phyloP scores from a whole-genome alignment of 352 stramenopile genomes.

The Globisporangium paroecandrum region DNA sequence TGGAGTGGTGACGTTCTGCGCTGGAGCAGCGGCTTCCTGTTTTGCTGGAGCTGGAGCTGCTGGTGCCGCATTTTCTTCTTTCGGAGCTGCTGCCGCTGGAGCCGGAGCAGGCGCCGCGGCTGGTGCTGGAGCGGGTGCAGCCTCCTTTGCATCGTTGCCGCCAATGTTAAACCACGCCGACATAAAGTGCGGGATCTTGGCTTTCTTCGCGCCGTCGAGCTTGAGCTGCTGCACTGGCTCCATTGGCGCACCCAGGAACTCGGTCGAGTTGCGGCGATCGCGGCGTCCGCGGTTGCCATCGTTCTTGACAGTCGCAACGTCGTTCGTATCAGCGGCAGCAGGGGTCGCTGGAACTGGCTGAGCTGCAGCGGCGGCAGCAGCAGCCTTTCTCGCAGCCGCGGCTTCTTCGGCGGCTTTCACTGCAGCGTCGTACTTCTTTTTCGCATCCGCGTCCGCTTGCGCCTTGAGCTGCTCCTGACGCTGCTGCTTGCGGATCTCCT shows the following conservation, averaged over 20 bases:
- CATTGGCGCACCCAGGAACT: conserved; percentile 44
- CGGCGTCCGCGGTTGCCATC: conserved; percentile 30
- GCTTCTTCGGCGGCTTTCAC: conserved; percentile 28
- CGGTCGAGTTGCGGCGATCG: conserved; percentile 39
- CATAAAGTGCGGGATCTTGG: conserved; percentile 71
- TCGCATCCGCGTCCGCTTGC: conserved; percentile 13
- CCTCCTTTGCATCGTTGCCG: conserved; percentile 37
- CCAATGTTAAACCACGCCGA: conserved; percentile 66
- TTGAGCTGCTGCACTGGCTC: conserved; percentile 61
- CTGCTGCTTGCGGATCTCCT: conserved; percentile 47
- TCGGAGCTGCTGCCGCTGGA: background rate
- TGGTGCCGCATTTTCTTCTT: background rate
- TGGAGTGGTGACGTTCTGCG: background rate
- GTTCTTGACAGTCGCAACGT: conserved; percentile 50
- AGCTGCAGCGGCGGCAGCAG: conserved; percentile 1
- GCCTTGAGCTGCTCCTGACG: conserved; percentile 22
- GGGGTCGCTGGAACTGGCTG: background rate
- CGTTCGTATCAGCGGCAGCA: conserved; percentile 17
- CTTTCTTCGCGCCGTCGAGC: conserved; percentile 63
- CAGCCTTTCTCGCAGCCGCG: conserved; percentile 19
- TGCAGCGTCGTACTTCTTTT: conserved; percentile 17
- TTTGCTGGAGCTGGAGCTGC: conserved; percentile 1
- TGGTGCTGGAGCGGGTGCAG: conserved; percentile 20
- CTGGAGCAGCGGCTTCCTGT: background rate
- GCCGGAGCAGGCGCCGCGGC: conserved; percentile 4